Evolutionary conservation across 2,329 filamentous ascomycete species (phyloP), one percentile per base, ranked within the genome.

Genomic region (Ophiostoma tasmaniense): DNA sequence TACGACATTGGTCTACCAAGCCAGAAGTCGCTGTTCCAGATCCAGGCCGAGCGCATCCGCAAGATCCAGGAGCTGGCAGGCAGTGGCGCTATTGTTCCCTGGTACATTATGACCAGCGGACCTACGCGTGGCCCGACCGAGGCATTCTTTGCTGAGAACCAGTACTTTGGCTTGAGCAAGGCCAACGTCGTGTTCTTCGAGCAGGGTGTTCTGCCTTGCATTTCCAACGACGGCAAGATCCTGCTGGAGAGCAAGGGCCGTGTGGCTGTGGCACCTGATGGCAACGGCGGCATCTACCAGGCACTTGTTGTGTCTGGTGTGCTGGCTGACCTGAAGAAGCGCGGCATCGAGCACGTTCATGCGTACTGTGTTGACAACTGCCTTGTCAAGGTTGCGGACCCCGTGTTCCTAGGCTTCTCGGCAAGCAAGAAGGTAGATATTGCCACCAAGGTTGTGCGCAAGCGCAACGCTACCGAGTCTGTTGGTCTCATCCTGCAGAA

Each of bases 71-170:
- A 88, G 75, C 83, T 98, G 73, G 93, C 94, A 70, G 73, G 73
- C 20, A 28, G 33, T 2, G 73, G 81, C 71, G 82, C 82, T 61
- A 83, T 90, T 39, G 89, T 98, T 59, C 95, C 95, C 14, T 99
- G 95, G 95, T 99, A 99, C 81, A 92, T 99, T 79, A 99, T 99
- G 95, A 99, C 95, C 75, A 97, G 92, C 76, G 95, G 95, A 4
- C 95, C 95, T 64, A 99, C 95, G 8, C 87, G 93, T 73, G 88
- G 87, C 71, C 92, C 93, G 55, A 99, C 95, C n/a, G 91, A 97
- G 83, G 84, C 90, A 71, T 99, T 95, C 83, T 98, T 99, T 80
- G 82, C 90, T 78, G 85, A 96, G 79, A 85, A 98, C 83, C 86
- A 87, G 70, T 98, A 93, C 83, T 99, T 99, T 78, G 95, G 95